phyloP scores from a whole-genome alignment of 2,329 filamentous ascomycete species.

The Colletotrichum lentis region DNA sequence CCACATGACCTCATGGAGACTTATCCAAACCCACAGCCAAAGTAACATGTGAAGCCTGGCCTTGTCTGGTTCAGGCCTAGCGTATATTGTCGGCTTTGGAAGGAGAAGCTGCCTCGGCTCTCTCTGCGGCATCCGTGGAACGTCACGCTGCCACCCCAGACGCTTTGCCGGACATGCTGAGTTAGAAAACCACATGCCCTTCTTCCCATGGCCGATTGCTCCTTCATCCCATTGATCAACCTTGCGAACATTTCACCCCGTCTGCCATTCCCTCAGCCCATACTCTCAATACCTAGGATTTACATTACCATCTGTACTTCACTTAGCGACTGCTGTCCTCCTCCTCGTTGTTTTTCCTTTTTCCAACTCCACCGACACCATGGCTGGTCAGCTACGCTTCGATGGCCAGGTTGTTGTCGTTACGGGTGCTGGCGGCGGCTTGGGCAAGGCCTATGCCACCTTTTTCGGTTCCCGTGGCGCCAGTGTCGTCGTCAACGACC shows the following conservation, averaged over 20 bases:
- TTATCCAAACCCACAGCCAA: constrained; percentile 16
- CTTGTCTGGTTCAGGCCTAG: constrained; percentile 30
- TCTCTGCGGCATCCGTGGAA: constrained; percentile 26
- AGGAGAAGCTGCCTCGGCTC: constrained; percentile 39
- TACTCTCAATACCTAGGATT: not conserved
- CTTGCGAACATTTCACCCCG: constrained; percentile 5
- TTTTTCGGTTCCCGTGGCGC: constrained; percentile 94
- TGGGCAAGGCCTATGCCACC: constrained; percentile 82
- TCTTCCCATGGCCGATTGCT: not conserved
- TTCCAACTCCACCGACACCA: constrained; percentile 51
- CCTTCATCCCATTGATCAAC: not conserved
- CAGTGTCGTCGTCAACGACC: constrained; percentile 95
- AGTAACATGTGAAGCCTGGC: constrained; percentile 34
- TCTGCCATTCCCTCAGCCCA: not conserved
- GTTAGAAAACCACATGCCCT: constrained; percentile 25
- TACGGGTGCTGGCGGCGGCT: constrained; percentile 80
- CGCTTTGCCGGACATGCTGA: constrained; percentile 31
- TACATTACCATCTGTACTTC: not conserved
- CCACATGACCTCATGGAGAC: constrained; percentile 36
- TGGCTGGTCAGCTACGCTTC: constrained; percentile 76
- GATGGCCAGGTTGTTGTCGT: constrained; percentile 87
- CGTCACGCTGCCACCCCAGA: constrained; percentile 25
- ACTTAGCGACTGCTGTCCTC: constrained; percentile 17
- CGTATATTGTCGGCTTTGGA: constrained; percentile 34
- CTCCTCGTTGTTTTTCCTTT: not conserved